Percentiles rank a stretch among this genome's conserved stretches.
These are phyloP conservation scores for Wickerhamomyces strasburgensis DNA, from an alignment of 805 yeast genomes.

Conservation along the genomic window DNA sequence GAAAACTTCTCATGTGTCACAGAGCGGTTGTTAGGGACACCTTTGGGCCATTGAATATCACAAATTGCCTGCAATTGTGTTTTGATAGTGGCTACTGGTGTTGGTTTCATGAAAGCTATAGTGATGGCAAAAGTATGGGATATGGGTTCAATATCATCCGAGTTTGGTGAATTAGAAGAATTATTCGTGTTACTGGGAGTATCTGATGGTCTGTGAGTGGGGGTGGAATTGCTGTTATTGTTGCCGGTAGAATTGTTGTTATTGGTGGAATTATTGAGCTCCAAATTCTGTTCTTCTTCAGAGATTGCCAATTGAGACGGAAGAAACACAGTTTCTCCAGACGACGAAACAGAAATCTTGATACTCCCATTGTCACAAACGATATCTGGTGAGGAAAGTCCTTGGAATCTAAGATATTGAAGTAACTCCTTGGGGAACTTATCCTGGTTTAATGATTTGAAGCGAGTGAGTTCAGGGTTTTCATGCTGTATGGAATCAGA, in stretches of 20 bases:
- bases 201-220: conserved; percentile 22
- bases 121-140: conserved; percentile 52
- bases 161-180: conserved; percentile 33
- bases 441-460: conserved; percentile 18
- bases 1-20: conserved; percentile 43
- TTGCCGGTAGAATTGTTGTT: conserved; percentile 2
- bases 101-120: conserved; percentile 38
- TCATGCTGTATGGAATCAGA: conserved; percentile 8
- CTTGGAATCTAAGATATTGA: conserved; percentile 17
- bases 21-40: conserved; percentile 43
- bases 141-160: conserved; percentile 30
- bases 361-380: conserved; percentile 7
- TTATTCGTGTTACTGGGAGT: no score
- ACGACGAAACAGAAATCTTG: conserved; percentile 27
- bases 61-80: conserved; percentile 40
- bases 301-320: conserved; percentile 9
- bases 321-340: conserved; percentile 31
- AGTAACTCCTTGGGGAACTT: conserved; percentile 18
- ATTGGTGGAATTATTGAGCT: conserved; percentile 2
- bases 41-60: conserved; percentile 48
- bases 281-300: conserved; percentile 13
- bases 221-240: neutral
- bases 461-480: conserved; percentile 13
- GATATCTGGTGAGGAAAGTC: conserved; percentile 19
- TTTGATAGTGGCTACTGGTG: conserved; percentile 33